phyloP scores from a whole-genome alignment of 108 stramenopile genomes.

The Chaetoceros muelleri region DNA sequence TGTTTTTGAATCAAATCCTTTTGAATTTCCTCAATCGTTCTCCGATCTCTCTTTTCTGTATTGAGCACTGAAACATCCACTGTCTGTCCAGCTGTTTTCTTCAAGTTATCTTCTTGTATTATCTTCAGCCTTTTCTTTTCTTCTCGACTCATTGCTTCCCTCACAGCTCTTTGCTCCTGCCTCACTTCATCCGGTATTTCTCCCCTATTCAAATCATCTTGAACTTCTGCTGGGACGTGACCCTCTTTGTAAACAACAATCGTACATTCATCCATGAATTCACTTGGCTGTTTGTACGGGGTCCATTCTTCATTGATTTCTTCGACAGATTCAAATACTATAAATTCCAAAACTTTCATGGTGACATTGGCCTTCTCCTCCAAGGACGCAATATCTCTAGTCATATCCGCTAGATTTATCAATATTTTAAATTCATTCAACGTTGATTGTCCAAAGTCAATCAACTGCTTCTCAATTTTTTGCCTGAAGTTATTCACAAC shows the following conservation, averaged over 20 bases:
- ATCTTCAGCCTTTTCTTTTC: slow-evolving; percentile 29
- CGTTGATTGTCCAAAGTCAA: slow-evolving; percentile 41
- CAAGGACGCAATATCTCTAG: slow-evolving; percentile 9
- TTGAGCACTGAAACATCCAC: slow-evolving; percentile 51
- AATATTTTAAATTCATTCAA: slow-evolving; percentile 20
- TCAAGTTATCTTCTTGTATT: slow-evolving; percentile 23
- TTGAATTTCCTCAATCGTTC: slow-evolving; percentile 79
- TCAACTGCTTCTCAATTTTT: slow-evolving; percentile 45
- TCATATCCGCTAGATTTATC: slow-evolving; percentile 22
- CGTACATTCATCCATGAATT: slow-evolving; percentile 70
- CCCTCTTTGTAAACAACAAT: slow-evolving; percentile 78
- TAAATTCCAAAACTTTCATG: slow-evolving; percentile 75
- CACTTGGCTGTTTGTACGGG: slow-evolving; percentile 67
- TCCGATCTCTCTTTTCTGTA: slow-evolving; percentile 67
- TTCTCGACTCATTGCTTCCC: slow-evolving; percentile 33
- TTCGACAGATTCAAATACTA: slow-evolving; percentile 79
- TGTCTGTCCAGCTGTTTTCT: slow-evolving; percentile 15
- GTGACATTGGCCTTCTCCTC: slow-evolving; percentile 51
- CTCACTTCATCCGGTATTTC: slow-evolving; percentile 73
- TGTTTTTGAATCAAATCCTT: too few relatives aligned
- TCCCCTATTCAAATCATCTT: slow-evolving; percentile 70
- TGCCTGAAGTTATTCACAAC: slow-evolving; percentile 42
- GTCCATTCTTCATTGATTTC: slow-evolving; percentile 81
- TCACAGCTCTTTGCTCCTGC: slow-evolving; percentile 50
- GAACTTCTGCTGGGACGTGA: slow-evolving; percentile 61